Conservation (phyloP, 805 yeast genomes). For the Starmera amethionina region DNA sequence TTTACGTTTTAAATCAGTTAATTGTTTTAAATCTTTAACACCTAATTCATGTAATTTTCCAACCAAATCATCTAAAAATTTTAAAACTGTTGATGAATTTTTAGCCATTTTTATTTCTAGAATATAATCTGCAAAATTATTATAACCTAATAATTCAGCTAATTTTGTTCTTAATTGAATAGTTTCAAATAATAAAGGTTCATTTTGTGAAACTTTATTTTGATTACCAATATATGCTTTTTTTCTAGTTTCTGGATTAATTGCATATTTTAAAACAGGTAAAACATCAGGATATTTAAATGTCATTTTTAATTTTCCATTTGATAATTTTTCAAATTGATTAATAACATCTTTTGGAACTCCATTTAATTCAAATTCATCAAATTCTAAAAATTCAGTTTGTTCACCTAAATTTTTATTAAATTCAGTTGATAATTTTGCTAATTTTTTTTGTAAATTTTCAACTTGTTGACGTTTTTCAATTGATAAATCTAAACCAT, state of each 20-base stretch:
- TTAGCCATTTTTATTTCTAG: conserved; percentile 81
- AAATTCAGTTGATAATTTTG: conserved; percentile 47
- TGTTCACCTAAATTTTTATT: conserved; percentile 65
- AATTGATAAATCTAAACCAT: conserved; percentile 55
- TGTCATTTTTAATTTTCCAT: conserved; percentile 48
- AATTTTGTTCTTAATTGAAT: conserved; percentile 51
- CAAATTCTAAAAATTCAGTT: conserved; percentile 47
- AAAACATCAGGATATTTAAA: conserved; percentile 74
- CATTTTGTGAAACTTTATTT: conserved; percentile 57
- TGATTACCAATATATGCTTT: conserved; percentile 58
- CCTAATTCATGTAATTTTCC: conserved; percentile 53
- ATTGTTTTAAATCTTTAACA: conserved; percentile 35
- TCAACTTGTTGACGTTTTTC: conserved; percentile 48
- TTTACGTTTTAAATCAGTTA: conserved; percentile 42
- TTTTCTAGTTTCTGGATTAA: conserved; percentile 53
- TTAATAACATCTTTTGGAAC: conserved; percentile 56
- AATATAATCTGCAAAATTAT: conserved; percentile 57
- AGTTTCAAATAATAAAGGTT: conserved; percentile 47
- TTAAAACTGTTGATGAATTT: conserved; percentile 44
- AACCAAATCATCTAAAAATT: conserved; percentile 54
- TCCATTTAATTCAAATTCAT: conserved; percentile 60
- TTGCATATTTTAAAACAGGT: conserved; percentile 71
- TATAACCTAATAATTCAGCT: conserved; percentile 57
- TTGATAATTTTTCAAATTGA: conserved; percentile 41
- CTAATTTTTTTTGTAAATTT: conserved; percentile 47